Conservation (phyloP, 495 filamentous ascomycete genomes). For the Aspergillus funiculosus region DNA sequence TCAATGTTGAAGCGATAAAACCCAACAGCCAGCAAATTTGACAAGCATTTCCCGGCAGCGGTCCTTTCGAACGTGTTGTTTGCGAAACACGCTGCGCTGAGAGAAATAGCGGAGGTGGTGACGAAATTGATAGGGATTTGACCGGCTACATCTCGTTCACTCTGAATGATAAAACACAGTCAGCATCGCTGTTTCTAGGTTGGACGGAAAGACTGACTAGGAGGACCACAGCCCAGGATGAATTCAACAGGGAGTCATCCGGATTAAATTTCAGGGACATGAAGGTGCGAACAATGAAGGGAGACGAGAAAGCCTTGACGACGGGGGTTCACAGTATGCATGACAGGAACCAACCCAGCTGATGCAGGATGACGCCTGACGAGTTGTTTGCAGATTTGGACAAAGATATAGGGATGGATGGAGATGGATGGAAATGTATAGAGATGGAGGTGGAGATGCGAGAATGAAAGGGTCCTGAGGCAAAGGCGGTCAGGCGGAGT, state of each 20-base stretch:
- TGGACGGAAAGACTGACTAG: conserved; percentile 29
- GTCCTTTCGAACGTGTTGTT: conserved; percentile 44
- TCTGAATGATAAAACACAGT: conserved; percentile 27
- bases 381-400: no score
- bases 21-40: conserved; percentile 55
- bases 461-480: conserved; percentile 1
- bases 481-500: conserved; percentile 11
- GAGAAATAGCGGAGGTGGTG: conserved; percentile 47
- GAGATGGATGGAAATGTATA: neutral
- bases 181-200: neutral
- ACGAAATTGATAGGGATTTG: conserved; percentile 59
- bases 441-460: neutral
- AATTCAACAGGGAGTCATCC: conserved; percentile 26
- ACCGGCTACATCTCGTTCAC: conserved; percentile 55
- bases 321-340: conserved; percentile 3
- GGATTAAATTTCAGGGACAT: conserved; percentile 36
- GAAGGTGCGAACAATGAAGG: conserved; percentile 10
- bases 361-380: no score
- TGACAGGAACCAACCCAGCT: neutral
- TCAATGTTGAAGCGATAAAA: conserved; percentile 56
- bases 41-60: conserved; percentile 48
- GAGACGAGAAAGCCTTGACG: conserved; percentile 1
- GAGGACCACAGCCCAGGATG: conserved; percentile 33
- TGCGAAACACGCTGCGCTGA: conserved; percentile 55
- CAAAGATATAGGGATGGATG: no score